Base-by-base conservation (phyloP, 345 rosid genomes). In the Barbarea vulgaris region DNA sequence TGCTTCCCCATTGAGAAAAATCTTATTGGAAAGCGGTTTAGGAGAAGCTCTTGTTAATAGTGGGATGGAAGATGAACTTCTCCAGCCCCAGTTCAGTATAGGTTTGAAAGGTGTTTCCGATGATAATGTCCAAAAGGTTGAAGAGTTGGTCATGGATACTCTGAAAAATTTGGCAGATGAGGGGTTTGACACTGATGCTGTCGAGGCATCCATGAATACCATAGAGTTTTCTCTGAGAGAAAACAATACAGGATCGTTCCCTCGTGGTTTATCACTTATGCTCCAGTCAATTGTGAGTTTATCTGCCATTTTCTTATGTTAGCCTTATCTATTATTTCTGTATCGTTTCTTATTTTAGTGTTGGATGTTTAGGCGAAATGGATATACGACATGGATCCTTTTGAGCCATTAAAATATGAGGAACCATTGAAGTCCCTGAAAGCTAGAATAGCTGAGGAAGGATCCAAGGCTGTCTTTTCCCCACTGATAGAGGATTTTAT, bases 341-440 rank as follows among this genome's bases (percentile, higher is more conserved):
- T 67, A 67, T 21, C 3, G 6, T 50, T 37, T 30, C 62, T 75
- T 36, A 75, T 67, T 36, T 14, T 25, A 15, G 3, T 69, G 42
- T 13, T 57, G 42, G 42, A 30, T 76, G 72, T 68, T 65, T 65
- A 91, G 96, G 89, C 91, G 27, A 94, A 94, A 83, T 90, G 98
- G 98, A 94, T 94, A 84, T 94, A 94, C 80, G 98, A 90, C 74
- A 83, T 87, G 96, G 85, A 91, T 86, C 98, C 98, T 64, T 90
- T 94, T 80, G 91, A 87, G 81, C 97, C 98, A 53, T 79, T 94
- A 57, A 94, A 87, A 73, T 94, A 91, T 73, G 89, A 86, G 83
- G 83, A 90, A 75, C 98, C 98, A 18, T 83, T 90, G 81, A 79
- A 62, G 83, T 85, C 76, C 58, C 77, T 91, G 61, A 94, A 94